Evolutionary conservation across 176 grass and related monocot species (phyloP), one percentile per base, ranked within the genome.

Genomic region (Aegilops umbellulata): DNA sequence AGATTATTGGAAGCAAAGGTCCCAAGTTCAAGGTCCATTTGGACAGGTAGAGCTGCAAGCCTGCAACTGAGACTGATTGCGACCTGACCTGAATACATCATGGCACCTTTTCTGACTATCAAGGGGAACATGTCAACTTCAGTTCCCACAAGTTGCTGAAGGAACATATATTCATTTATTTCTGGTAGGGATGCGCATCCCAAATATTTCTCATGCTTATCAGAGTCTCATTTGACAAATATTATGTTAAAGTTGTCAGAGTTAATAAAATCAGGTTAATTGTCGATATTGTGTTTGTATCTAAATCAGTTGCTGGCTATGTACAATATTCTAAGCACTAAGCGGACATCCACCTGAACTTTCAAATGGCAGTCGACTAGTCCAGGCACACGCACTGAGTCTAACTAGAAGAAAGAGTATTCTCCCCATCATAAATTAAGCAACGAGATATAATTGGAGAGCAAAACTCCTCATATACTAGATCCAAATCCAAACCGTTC

Each of bases 11-110:
- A 39, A 38, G 51, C 49, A 53, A 53, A 53, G 49, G 49, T 53
- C 49, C 6, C 49, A 53, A 53, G 49, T 53, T 7, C 23, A 44
- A 68, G 23, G 77, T 84, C 62, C 84, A 85, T 55, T 81, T 88
- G 68, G 27, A 76, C 47, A 88, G 77, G 81, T 71, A 76, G 61
- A 53, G 61, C 29, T 77, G 44, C 22, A 84, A 89, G 44, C 22
- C 78, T 86, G 71, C 49, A 86, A 77, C 38, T 16, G 23, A 70
- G 49, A 88, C 63, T 19, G 69, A 81, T 88, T n/a, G 85, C 36
- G 76, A 85, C 85, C 34, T 1, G 3, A 85, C 85, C 34, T 1
- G 3, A 77, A 77, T 69, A 63, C 69, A 84, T 77, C 60, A 80
- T 74, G 36, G 16, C 36, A 65, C 64, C 51, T 81, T 80, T 81